A percentile compares a stretch with the other conserved stretches of the same genome.
Evolutionary conservation across 495 filamentous ascomycete genomes (phyloP).

Genomic region (Penicillium macrosclerotiorum): DNA sequence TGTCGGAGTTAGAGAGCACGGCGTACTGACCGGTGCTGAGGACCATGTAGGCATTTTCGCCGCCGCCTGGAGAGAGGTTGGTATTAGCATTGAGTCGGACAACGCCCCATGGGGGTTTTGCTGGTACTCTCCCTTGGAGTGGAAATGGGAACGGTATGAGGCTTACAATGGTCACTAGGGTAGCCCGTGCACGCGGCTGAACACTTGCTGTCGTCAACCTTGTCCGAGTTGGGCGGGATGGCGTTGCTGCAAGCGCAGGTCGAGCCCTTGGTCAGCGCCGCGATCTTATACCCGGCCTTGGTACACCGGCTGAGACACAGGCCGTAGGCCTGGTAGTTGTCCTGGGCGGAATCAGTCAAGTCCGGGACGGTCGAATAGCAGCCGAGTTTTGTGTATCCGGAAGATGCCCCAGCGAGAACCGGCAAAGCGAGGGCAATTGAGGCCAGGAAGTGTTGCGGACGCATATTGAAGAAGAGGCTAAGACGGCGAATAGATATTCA

Average conservation of each 20-base stretch:
- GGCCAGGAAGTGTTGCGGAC: constrained; percentile 15
- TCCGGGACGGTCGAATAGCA: constrained; percentile 34
- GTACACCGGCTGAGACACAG: constrained; percentile 32
- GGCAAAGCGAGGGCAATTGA: constrained; percentile 30
- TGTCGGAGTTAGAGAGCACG: constrained; percentile 2
- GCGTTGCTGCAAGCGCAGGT: constrained; percentile 39
- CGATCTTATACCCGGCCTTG: constrained; percentile 23
- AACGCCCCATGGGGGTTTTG: constrained; percentile 1
- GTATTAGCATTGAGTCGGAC: background rate
- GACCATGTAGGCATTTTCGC: constrained; percentile 29
- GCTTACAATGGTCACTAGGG: constrained; percentile 32
- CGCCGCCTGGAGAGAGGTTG: constrained; percentile 32
- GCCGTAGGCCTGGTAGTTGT: constrained; percentile 28
- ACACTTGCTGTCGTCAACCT: constrained; percentile 35
- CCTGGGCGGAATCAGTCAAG: constrained; percentile 17
- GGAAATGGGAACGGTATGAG: background rate
- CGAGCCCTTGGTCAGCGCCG: constrained; percentile 28
- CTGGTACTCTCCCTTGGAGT: background rate
- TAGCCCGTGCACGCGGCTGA: constrained; percentile 32
- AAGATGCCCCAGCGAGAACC: constrained; percentile 8
- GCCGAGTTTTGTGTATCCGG: constrained; percentile 14
- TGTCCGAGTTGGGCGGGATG: constrained; percentile 24
- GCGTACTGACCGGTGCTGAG: constrained; percentile 6
- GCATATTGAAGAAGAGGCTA: constrained; percentile 13
- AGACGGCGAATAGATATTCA: background rate